Base-by-base conservation (phyloP, 202 grass and related monocot genomes). In the Schoenoplectus triqueter region DNA sequence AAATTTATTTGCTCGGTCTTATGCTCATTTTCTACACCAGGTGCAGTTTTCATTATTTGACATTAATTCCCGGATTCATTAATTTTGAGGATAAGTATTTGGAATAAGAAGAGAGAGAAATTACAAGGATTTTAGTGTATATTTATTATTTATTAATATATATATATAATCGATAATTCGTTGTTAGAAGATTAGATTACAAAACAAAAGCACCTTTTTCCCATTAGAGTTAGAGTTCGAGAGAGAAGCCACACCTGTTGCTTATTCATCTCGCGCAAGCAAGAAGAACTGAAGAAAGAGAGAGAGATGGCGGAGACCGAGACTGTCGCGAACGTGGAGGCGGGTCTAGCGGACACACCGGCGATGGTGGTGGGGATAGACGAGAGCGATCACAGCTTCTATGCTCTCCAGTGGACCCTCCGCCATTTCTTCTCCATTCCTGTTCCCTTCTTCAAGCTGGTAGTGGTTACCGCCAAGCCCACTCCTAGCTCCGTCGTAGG, bases 331-430 rank as follows among this genome's bases (percentile, higher is more conserved):
- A 94, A 3, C 44, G 71, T 5, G 66, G 50, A 55, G 73, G 67
- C 1, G 46, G 72, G 9, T 61, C 80, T 31, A 31, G 31, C 71
- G 84, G 68, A 40, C 50, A 73, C 72, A 83, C 73, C 90, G 86
- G 85, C 84, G 82, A 94, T 94, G 92, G 75, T 97, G 85, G 86
- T 95, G 76, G 92, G 88, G 18, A 83, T 92, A 82, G 92, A 98
- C 80, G 91, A 98, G 20, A 93, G 95, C 89, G 92, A 94, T 18
- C 91, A 93, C 66, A 92, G 92, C 86, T 86, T 85, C 82, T 85
- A 95, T 84, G 89, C 89, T n/a, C 88, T 97, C 15, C 80, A 93
- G 46, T 97, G 92, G 92, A 95, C 80, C 15, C 78, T 95, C 31
- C 78, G 14, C 66, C 95, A 93, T 86, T 93, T 97, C 83, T 94